A percentile compares a stretch with the other conserved stretches of the same genome.
phyloP scores from a whole-genome alignment of 1,284 basidiomycete genomes.

The Bjerkandera adusta region DNA sequence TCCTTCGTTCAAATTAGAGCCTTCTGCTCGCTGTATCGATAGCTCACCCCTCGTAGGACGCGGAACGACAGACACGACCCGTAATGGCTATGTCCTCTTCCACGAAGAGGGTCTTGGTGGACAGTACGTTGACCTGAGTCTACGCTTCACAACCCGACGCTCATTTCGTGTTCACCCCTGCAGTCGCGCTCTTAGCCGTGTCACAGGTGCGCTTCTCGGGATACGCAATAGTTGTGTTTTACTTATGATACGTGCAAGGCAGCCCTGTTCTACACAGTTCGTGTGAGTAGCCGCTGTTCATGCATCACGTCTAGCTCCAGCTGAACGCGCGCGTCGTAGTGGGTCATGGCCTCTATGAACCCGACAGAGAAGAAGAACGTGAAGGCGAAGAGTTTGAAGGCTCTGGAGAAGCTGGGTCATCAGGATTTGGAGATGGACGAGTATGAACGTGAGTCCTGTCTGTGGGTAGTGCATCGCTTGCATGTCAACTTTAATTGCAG shows the following conservation, averaged over 20 bases:
- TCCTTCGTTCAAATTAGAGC: no score
- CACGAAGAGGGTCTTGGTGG: slow-evolving; percentile 44
- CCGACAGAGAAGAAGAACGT: slow-evolving; percentile 57
- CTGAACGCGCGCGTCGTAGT: slow-evolving; percentile 28
- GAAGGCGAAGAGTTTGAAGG: slow-evolving; percentile 69
- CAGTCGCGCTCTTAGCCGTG: slow-evolving; percentile 62
- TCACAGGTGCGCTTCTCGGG: slow-evolving; percentile 48
- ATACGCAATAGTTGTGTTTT: slow-evolving; percentile 18
- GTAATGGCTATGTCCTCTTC: slow-evolving; percentile 34
- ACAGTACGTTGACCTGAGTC: slow-evolving; percentile 34
- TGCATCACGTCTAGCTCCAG: slow-evolving; percentile 2
- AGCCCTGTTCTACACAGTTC: slow-evolving; percentile 49
- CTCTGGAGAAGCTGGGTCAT: slow-evolving; percentile 73
- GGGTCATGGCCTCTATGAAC: slow-evolving; percentile 44
- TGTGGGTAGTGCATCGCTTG: background rate
- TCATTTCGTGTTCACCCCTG: background rate
- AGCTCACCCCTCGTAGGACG: background rate
- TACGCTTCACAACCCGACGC: background rate
- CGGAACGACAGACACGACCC: background rate
- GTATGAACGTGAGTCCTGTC: slow-evolving; percentile 79
- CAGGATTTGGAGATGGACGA: slow-evolving; percentile 71
- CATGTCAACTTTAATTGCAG: slow-evolving; percentile 34
- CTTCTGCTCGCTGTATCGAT: no score
- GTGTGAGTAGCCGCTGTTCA: no score
- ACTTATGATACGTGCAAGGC: slow-evolving; percentile 32